phyloP scores from a whole-genome alignment of 2,329 filamentous ascomycete genomes.

The Emmonsiellopsis sp. region DNA sequence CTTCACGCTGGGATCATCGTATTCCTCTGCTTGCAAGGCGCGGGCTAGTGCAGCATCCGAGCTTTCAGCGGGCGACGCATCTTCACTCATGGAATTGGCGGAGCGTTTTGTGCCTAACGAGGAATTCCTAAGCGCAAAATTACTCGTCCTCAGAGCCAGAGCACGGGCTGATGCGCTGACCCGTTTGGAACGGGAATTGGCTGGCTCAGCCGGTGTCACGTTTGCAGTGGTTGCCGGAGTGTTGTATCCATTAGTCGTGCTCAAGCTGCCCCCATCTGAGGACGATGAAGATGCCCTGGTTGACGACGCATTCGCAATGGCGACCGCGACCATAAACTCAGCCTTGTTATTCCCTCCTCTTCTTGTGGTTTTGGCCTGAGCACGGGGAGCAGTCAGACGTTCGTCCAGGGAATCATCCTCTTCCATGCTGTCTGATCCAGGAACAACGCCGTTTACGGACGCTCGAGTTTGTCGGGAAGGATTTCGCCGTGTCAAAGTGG shows the following conservation, averaged over 20 bases:
- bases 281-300: slow-evolving; percentile 27
- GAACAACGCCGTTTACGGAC: neutral
- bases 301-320: slow-evolving; percentile 17
- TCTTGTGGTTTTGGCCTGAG: neutral
- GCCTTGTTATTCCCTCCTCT: neutral
- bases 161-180: slow-evolving; percentile 39
- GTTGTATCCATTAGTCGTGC: slow-evolving; percentile 44
- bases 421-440: neutral
- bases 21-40: slow-evolving; percentile 49
- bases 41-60: slow-evolving; percentile 47
- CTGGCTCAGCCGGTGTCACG: slow-evolving; percentile 43
- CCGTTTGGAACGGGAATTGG: slow-evolving; percentile 15
- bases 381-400: neutral
- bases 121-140: slow-evolving; percentile 36
- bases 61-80: slow-evolving; percentile 25
- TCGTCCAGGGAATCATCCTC: neutral
- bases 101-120: slow-evolving; percentile 35
- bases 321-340: slow-evolving; percentile 23
- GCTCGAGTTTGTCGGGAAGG: slow-evolving; percentile 4
- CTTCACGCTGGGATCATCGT: slow-evolving; percentile 28
- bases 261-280: slow-evolving; percentile 29
- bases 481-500: neutral
- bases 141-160: slow-evolving; percentile 41
- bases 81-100: slow-evolving; percentile 35
- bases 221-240: slow-evolving; percentile 55